These are phyloP conservation scores for Xerocomus minutiporus DNA, from an alignment of 1,284 basidiomycete species.

Conservation along the genomic window DNA sequence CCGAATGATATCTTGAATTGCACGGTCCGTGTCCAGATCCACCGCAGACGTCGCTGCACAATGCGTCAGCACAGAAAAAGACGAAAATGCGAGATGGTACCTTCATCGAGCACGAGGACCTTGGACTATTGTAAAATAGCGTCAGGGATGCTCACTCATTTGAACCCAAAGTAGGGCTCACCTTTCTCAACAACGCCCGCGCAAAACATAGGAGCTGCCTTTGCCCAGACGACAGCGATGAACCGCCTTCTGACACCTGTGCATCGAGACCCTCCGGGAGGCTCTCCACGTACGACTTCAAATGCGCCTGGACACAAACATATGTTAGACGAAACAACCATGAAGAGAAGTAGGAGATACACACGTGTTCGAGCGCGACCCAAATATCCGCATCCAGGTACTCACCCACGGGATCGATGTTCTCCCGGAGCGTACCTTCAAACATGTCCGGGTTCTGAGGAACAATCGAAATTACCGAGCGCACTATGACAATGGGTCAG, in stretches of 20 bases:
- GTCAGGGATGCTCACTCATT: neutral
- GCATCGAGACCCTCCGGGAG: conserved; percentile 75
- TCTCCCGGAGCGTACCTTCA: conserved; percentile 82
- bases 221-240: conserved; percentile 48
- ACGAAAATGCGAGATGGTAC: neutral
- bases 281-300: conserved; percentile 69
- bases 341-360: conserved; percentile 12
- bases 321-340: neutral
- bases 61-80: neutral
- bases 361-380: conserved; percentile 71
- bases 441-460: conserved; percentile 83
- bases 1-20: conserved; percentile 60
- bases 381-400: conserved; percentile 76
- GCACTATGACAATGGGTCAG: conserved; percentile 40
- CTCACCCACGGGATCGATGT: conserved; percentile 74
- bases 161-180: conserved; percentile 11
- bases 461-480: conserved; percentile 81
- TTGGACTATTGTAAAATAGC: conserved; percentile 42
- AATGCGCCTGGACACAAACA: conserved; percentile 42
- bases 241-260: conserved; percentile 74
- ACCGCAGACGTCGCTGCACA: conserved; percentile 71
- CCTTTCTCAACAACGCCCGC: conserved; percentile 36
- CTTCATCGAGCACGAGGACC: conserved; percentile 86
- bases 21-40: conserved; percentile 86
- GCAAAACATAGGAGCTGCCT: neutral